A percentile compares a stretch with the other conserved stretches of the same genome.
These are phyloP conservation scores for Melocanna baccifera DNA, from an alignment of 176 grass and related monocot species.

Conservation along the genomic window DNA sequence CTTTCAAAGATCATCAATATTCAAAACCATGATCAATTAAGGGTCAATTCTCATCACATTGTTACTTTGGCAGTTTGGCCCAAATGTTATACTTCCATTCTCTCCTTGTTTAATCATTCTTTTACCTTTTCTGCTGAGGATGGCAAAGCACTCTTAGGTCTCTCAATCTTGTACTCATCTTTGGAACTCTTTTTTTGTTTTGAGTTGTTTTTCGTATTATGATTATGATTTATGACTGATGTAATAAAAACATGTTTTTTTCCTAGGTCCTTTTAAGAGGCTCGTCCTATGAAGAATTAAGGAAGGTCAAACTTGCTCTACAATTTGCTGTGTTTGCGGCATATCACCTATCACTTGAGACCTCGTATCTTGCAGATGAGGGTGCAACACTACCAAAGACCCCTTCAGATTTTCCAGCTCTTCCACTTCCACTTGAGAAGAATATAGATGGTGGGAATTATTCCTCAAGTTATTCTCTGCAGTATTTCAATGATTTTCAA, in stretches of 20 bases:
- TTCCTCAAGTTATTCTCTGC: slow-evolving; percentile 16
- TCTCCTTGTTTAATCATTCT: neutral
- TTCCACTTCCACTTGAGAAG: slow-evolving; percentile 36
- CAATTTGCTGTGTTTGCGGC: slow-evolving; percentile 93
- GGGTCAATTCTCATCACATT: slow-evolving; percentile 7
- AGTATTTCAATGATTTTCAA: slow-evolving; percentile 25
- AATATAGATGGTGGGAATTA: slow-evolving; percentile 13
- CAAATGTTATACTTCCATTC: slow-evolving; percentile 12
- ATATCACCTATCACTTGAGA: slow-evolving; percentile 88
- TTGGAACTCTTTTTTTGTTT: neutral
- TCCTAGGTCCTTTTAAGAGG: slow-evolving; percentile 85
- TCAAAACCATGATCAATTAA: neutral
- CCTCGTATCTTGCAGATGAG: slow-evolving; percentile 92
- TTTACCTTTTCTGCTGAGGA: neutral
- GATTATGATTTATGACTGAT: neutral
- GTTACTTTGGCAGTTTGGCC: neutral
- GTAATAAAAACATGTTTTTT: slow-evolving; percentile 30
- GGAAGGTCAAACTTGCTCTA: slow-evolving; percentile 81
- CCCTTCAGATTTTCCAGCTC: slow-evolving; percentile 28
- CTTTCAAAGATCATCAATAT: slow-evolving; percentile 6
- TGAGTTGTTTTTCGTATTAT: slow-evolving; percentile 3
- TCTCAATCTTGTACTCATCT: slow-evolving; percentile 2
- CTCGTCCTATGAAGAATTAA: slow-evolving; percentile 72
- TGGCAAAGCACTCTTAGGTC: neutral
- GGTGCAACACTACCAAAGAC: slow-evolving; percentile 77